Base-by-base conservation (phyloP, 2,329 filamentous ascomycete genomes). In the Fusarium sulawesiense region DNA sequence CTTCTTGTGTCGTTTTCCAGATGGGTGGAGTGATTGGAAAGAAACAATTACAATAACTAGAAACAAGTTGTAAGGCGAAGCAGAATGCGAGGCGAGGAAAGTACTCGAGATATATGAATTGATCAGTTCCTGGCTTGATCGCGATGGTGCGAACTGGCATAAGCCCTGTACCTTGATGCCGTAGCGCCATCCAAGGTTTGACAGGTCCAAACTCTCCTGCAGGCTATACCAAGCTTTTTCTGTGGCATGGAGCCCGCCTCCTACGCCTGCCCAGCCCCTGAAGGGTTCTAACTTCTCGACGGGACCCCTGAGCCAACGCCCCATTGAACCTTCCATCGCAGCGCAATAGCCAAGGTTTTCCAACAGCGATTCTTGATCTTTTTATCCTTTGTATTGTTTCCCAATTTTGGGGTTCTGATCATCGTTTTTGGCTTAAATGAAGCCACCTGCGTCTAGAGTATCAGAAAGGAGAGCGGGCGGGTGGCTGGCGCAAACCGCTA, bases 161-260 rank as follows among this genome's bases (percentile, higher is more conserved):
- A 23, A 27, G 23, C 49, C 49, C 32, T 51, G 48, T 40, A 27
- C 20, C 42, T 16, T 45, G 25, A 25, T 25, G 25, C 16, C 14
- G 16, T 30, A 45, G 25, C 25, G 16, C 37, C 47, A 40, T 25
- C 41, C 48, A 37, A 20, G 48, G 54, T 49, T 56, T 29, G 44
- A 49, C 41, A 56, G 16, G 32, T 56, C 42, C n/a, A 21, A 53
- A 58, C 56, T 58, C 20, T 55, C 14, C 48, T 55, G 21, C 27
- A 37, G 21, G 56, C 40, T 44, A 49, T 56, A 48, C 53, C 53
- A 56, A 56, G 30, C 57, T 45, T 45, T 34, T 47, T 55, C 30
- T 47, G 42, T 42, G 25, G 30, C 50, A 27, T 25, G 25, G 25
- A 47, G 41, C 50, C 30, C 41, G 53, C 42, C 49, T 51, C 49